A percentile compares a stretch with the other conserved stretches of the same genome.
These are phyloP conservation scores for Jasminum sambac DNA, from an alignment of 257 asterid genomes.

Conservation along the genomic window DNA sequence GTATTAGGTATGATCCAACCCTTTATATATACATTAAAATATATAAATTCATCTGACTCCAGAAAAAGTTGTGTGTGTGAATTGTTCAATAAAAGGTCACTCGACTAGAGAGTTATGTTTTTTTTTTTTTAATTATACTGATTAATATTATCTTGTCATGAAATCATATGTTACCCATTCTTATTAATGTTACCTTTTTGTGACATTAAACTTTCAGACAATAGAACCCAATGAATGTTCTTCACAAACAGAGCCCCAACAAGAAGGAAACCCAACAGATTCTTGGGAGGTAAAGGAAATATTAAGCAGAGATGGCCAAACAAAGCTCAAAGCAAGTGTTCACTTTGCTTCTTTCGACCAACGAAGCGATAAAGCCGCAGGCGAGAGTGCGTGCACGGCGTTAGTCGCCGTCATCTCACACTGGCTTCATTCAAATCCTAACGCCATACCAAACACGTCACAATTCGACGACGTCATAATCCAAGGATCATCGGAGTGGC, in stretches of 20 bases:
- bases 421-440: slow-evolving; percentile 57
- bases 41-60: neutral
- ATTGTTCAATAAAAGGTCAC: slow-evolving; percentile 6
- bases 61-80: neutral
- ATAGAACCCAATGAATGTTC: slow-evolving; percentile 22
- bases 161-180: too few species aligned
- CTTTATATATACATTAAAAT: neutral
- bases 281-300: slow-evolving; percentile 61
- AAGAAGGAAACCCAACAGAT: slow-evolving; percentile 24
- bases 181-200: neutral
- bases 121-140: too few species aligned
- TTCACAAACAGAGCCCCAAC: slow-evolving; percentile 29
- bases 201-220: slow-evolving; percentile 25
- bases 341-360: slow-evolving; percentile 81
- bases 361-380: slow-evolving; percentile 65
- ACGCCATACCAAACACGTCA: slow-evolving; percentile 43
- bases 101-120: neutral
- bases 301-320: slow-evolving; percentile 58
- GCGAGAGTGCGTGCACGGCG: slow-evolving; percentile 74
- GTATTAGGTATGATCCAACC: neutral
- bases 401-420: slow-evolving; percentile 64
- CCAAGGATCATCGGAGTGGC: slow-evolving; percentile 75
- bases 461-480: slow-evolving; percentile 60
- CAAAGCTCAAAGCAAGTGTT: slow-evolving; percentile 48
- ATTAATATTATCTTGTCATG: too few species aligned